Base-by-base conservation (phyloP, 305 asterid species). In the Fraxinus sp. region DNA sequence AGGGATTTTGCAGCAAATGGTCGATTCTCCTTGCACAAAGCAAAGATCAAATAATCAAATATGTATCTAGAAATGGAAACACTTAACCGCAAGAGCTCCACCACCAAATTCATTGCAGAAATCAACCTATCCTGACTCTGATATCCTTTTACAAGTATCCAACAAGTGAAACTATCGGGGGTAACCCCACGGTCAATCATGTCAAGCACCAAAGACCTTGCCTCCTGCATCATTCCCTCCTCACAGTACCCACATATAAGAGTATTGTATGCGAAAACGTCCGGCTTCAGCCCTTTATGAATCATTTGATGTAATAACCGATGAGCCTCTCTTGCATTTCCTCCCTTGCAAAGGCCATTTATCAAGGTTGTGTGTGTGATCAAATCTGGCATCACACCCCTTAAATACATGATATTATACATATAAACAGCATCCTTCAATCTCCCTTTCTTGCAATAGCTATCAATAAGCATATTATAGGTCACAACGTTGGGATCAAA, bases 1-100 rank as follows among this genome's bases (percentile, higher is more conserved):
- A 95, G 89, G 74, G 90, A 90, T 87, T 88, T 94, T 30, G 99
- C 98, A 3, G 97, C 98, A 90, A 91, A 93, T 74, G 99, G 98
- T 37, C 97, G 83, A 82, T 89, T 90, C 37, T 95, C 95, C 78
- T 84, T 86, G 77, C 95, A 95, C 35, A 94, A 82, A 83, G 93
- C 90, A 85, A 91, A 72, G 26, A 93, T 85, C 84, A 95, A 83
- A 80, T 88, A 88, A 85, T 88, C 85, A 79, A 92, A 93, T 18
- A 90, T 77, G 66, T 94, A 93, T 33, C 22, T 85, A 74, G 98
- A 89, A 72, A 95, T 83, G 59, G 68, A 16, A 84, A 91, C 74
- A 13, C 94, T 90, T 37, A 88, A 81, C 76, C 90, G 94, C 62
- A 81, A 84, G 80, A 95, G 91, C 87, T 92, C 98, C 76, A 88